These are phyloP conservation scores for Pseudotsuga menziesii DNA, from an alignment of 75 land plant species.

Conservation along the genomic window DNA sequence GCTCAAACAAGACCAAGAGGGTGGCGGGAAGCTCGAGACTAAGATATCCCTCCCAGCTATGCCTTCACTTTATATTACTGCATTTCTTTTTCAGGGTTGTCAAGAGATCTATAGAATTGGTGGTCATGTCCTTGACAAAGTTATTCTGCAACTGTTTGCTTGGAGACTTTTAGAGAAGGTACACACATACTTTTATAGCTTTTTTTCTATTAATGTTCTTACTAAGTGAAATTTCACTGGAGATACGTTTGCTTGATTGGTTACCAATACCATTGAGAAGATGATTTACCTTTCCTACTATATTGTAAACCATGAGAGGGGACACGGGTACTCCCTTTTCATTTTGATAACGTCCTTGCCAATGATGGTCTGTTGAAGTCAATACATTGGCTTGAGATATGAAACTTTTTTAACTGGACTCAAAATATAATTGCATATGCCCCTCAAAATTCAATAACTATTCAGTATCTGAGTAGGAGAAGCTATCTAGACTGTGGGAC, in stretches of 20 bases:
- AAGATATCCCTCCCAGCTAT: slow-evolving; percentile 83
- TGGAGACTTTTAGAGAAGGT: slow-evolving; percentile 76
- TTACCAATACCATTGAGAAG: neutral
- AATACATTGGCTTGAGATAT: too few species aligned
- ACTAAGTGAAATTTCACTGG: neutral
- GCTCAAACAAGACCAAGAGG: slow-evolving; percentile 62
- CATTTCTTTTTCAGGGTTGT: slow-evolving; percentile 85
- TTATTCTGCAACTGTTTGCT: slow-evolving; percentile 77
- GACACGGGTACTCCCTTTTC: too few species aligned
- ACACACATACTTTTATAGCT: neutral
- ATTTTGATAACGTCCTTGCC: too few species aligned
- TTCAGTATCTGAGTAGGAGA: too few species aligned
- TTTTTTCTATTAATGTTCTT: neutral
- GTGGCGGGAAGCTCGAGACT: slow-evolving; percentile 58
- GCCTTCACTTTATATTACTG: slow-evolving; percentile 85
- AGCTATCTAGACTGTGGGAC: too few species aligned
- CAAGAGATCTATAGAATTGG: slow-evolving; percentile 89
- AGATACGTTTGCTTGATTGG: neutral
- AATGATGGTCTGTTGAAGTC: too few species aligned
- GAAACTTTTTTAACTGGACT: too few species aligned
- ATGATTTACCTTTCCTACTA: too few species aligned
- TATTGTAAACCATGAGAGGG: too few species aligned
- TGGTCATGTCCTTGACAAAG: slow-evolving; percentile 93
- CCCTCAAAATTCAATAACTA: too few species aligned
- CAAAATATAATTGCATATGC: too few species aligned